Base-by-base conservation (phyloP, 2,329 filamentous ascomycete species). In the Capronia americana region DNA sequence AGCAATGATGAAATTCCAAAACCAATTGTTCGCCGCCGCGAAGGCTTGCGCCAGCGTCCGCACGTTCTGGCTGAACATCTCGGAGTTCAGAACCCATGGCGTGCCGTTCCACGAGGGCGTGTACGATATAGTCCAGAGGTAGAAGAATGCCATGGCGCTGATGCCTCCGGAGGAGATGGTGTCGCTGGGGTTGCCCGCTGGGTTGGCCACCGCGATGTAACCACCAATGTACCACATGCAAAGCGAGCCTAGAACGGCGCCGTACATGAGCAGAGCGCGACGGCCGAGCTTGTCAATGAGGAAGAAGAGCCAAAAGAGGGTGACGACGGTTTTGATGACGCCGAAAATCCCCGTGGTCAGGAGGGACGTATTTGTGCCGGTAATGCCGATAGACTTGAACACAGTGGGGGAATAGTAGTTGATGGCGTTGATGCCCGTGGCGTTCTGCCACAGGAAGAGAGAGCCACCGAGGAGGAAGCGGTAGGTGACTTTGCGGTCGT, bases 381-480 rank as follows among this genome's bases (percentile, higher is more conserved):
- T 83, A 14, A 91, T 80, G 14, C 89, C 88, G 48, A 91, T 85
- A 12, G 83, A 85, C 67, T 84, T 84, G 82, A 92, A 92, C 10
- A 92, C 85, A 0, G 86, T 89, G 0, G 90, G 89, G 0, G 81
- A 84, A 77, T 90, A 92, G 79, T 92, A 92, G 80, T 92, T 92
- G 80, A 91, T 89, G 23, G 90, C 90, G 71, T 73, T 73, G 80
- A 92, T 92, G 2, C 90, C 90, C 2, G 81, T 84, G 57, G 88
- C 88, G 72, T 94, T 94, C 77, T 94, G 91, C 84, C 88, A 92
- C 61, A 93, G 80, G 82, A 93, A 93, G 23, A 94, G 83, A 73
- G 91, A 85, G 63, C 86, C 85, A 55, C 91, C 91, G 11, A 93
- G 83, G 75, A 92, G 86, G 78, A 94, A 88, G 50, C 91, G 86